A percentile compares a stretch with the other conserved stretches of the same genome.
phyloP scores from a whole-genome alignment of 257 asterid genomes.

The Coffea eugenioides region DNA sequence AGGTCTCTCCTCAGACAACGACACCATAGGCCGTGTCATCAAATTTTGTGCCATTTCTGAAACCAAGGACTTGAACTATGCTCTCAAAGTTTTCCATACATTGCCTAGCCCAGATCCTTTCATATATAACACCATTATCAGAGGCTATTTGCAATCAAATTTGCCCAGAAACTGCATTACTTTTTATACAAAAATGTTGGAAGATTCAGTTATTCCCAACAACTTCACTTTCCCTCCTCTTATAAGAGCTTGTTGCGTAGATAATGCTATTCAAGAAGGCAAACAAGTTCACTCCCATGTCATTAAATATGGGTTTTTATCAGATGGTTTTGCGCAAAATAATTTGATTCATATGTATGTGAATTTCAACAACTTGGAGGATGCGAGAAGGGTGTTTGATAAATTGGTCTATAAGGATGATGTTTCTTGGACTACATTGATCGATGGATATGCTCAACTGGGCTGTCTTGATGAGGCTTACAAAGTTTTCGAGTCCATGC shows the following conservation, averaged over 20 bases:
- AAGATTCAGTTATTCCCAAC: conserved; percentile 43
- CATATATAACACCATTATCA: conserved; percentile 53
- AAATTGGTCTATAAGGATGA: conserved; percentile 44
- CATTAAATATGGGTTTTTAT: conserved; percentile 51
- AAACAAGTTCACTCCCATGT: conserved; percentile 70
- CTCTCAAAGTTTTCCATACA: conserved; percentile 51
- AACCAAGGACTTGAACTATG: conserved; percentile 51
- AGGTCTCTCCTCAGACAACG: conserved; percentile 59
- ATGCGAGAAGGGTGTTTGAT: conserved; percentile 62
- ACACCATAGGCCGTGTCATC: conserved; percentile 60
- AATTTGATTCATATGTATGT: conserved; percentile 81
- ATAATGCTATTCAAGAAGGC: conserved; percentile 40
- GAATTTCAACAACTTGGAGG: conserved; percentile 48
- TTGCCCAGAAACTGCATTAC: conserved; percentile 32
- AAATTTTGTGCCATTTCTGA: conserved; percentile 52
- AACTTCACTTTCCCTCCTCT: conserved; percentile 65
- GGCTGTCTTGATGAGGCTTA: conserved; percentile 58
- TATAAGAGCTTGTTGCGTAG: conserved; percentile 58
- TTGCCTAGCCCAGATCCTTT: conserved; percentile 70
- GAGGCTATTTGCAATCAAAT: conserved; percentile 46
- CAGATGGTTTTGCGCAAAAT: conserved; percentile 66
- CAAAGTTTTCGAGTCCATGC: conserved; percentile 53
- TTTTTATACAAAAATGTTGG: conserved; percentile 51
- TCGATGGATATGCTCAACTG: conserved; percentile 57
- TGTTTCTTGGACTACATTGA: conserved; percentile 89